phyloP scores from a whole-genome alignment of 2,329 filamentous ascomycete genomes.

The Microcyclospora pomicola region DNA sequence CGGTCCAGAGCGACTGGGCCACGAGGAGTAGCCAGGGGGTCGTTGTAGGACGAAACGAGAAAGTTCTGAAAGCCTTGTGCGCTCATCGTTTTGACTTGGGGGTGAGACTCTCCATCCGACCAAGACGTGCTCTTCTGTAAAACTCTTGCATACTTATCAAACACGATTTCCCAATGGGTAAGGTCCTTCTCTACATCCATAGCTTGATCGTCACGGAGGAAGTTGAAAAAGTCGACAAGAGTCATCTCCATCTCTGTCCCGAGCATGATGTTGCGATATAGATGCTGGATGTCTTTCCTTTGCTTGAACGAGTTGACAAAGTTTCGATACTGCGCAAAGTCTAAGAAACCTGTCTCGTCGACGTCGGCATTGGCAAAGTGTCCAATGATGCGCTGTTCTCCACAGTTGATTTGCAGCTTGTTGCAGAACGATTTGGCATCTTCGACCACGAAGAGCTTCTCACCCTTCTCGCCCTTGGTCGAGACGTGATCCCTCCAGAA shows the following conservation, averaged over 20 bases:
- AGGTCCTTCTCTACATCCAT: slow-evolving; percentile 58
- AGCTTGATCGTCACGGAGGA: slow-evolving; percentile 59
- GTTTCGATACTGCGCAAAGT: slow-evolving; percentile 66
- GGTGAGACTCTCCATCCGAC: slow-evolving; percentile 28
- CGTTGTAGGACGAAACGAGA: slow-evolving; percentile 45
- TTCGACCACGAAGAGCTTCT: slow-evolving; percentile 60
- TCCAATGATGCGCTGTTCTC: slow-evolving; percentile 54
- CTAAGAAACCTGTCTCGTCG: slow-evolving; percentile 50
- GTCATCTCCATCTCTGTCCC: slow-evolving; percentile 47
- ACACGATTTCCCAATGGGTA: slow-evolving; percentile 56
- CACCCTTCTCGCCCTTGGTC: slow-evolving; percentile 45
- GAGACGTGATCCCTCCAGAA: slow-evolving; percentile 71
- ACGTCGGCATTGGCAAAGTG: slow-evolving; percentile 63
- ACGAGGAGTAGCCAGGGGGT: slow-evolving; percentile 12
- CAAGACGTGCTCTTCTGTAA: slow-evolving; percentile 25
- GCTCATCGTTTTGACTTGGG: slow-evolving; percentile 50
- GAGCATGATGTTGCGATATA: slow-evolving; percentile 48
- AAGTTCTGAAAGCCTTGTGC: slow-evolving; percentile 67
- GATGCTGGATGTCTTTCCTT: slow-evolving; percentile 61
- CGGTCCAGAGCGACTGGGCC: slow-evolving; percentile 47
- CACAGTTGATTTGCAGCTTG: slow-evolving; percentile 82
- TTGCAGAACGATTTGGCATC: slow-evolving; percentile 76
- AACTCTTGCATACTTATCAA: slow-evolving; percentile 29
- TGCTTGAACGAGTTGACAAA: slow-evolving; percentile 77
- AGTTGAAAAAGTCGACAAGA: slow-evolving; percentile 58